A percentile compares a stretch with the other conserved stretches of the same genome.
phyloP scores from a whole-genome alignment of 2,329 filamentous ascomycete species.

The Capronia americana region DNA sequence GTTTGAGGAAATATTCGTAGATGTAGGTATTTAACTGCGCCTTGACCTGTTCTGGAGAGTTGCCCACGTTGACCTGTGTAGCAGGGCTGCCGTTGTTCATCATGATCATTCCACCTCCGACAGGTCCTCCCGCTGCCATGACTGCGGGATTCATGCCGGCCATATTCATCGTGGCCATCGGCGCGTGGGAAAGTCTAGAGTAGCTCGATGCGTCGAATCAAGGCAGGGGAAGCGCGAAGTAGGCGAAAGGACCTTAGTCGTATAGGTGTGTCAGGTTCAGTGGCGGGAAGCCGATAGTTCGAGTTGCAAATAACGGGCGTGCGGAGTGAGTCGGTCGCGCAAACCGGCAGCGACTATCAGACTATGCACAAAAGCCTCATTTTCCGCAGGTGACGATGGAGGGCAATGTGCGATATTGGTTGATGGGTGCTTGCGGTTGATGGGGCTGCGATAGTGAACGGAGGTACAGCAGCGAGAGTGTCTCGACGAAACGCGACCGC shows the following conservation, averaged over 20 bases:
- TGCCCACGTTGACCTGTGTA: conserved; percentile 50
- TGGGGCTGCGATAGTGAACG: conserved; percentile 14
- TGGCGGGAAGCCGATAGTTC: conserved; percentile 21
- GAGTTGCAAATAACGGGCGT: conserved; percentile 22
- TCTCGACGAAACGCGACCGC: conserved; percentile 36
- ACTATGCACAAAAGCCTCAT: conserved; percentile 30
- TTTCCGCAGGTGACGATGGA: conserved; percentile 23
- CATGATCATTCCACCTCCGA: conserved; percentile 60
- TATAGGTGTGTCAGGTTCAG: conserved; percentile 27
- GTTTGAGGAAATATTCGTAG: conserved; percentile 80
- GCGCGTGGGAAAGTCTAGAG: conserved; percentile 5
- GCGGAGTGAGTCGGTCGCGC: conserved; percentile 38
- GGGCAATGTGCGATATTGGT: background rate
- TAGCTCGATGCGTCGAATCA: conserved; percentile 4
- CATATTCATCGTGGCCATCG: conserved; percentile 57
- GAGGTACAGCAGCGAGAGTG: conserved; percentile 22
- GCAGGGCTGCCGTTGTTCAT: conserved; percentile 58
- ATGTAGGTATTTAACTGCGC: conserved; percentile 68
- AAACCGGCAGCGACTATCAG: conserved; percentile 38
- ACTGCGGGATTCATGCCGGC: conserved; percentile 60
- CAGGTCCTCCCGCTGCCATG: conserved; percentile 55
- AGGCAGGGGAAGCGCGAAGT: conserved; percentile 10
- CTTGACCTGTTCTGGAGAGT: conserved; percentile 43
- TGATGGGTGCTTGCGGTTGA: conserved; percentile 6
- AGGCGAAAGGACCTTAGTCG: conserved; percentile 18